Base-by-base conservation (phyloP, 2,329 filamentous ascomycete species). In the Colletotrichum magnum region DNA sequence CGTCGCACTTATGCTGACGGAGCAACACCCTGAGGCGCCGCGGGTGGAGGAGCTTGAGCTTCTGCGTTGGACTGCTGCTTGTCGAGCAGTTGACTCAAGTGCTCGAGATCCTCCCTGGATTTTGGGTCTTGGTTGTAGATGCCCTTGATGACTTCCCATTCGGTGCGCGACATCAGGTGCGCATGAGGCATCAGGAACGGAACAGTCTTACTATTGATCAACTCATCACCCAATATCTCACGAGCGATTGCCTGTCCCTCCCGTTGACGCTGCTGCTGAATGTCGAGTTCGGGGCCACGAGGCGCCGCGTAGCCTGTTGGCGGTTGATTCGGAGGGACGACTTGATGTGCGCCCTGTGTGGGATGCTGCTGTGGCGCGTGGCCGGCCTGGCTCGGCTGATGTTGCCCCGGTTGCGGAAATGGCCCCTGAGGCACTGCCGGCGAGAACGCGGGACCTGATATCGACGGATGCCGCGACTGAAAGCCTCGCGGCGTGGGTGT, bases 111-210 rank as follows among this genome's bases (percentile, higher is more conserved):
- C 2, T 90, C 86, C 24, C 89, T 85, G 0, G 93, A 89, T 24
- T 86, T 86, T 0, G 90, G 89, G 63, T 94, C 90, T 12, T 86
- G 84, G 58, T 90, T 86, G 26, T 94, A 85, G 15, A 95, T 90
- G 47, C 87, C 85, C 59, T 88, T 86, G 71, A 98, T 88, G 32
- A 96, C 89, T 64, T 88, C 85, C 87, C 96, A 92, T 76, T 97
- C 93, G 16, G 87, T 82, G n/a, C 88, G 84, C 53, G 90, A 86
- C 84, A 93, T 93, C 58, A 88, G 87, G 21, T 87, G 89, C 1
- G 91, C 91, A 72, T 93, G 90, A 5, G 90, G 88, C 52, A 94
- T 83, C 5, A 95, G 82, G 73, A 94, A 92, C 26, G 88, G 85
- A 9, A 93, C 89, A 0, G 91, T 92, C 0, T 91, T 89, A 16